Conservation (phyloP, 371 early-diverging fungal species). For the Encephalitozoon cuniculi region DNA sequence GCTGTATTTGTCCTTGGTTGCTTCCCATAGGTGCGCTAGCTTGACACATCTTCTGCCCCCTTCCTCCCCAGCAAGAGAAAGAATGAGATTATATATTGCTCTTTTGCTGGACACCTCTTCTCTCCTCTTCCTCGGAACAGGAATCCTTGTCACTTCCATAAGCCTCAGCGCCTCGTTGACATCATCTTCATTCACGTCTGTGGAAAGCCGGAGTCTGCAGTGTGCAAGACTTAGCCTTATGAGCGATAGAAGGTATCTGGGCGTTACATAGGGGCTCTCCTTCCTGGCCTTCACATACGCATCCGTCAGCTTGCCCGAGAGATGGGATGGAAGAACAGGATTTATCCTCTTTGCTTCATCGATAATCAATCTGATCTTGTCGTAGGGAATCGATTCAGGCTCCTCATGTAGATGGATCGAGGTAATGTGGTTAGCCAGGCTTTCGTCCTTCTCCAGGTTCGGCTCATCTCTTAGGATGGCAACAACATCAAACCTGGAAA, state of each 20-base stretch:
- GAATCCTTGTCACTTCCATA: slow-evolving; percentile 70
- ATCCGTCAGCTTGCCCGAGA: slow-evolving; percentile 39
- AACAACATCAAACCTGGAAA: slow-evolving; percentile 88
- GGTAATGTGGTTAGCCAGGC: slow-evolving; percentile 54
- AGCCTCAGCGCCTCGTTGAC: slow-evolving; percentile 85
- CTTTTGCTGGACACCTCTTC: background rate
- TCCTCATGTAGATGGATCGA: slow-evolving; percentile 43
- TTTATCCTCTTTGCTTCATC: slow-evolving; percentile 20
- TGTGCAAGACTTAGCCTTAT: slow-evolving; percentile 77
- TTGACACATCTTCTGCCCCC: slow-evolving; percentile 29
- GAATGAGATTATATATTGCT: slow-evolving; percentile 51
- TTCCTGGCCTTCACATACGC: slow-evolving; percentile 64
- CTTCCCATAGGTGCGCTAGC: slow-evolving; percentile 30
- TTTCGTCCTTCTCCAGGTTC: slow-evolving; percentile 72
- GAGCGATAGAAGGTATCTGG: slow-evolving; percentile 69
- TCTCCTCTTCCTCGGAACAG: slow-evolving; percentile 57
- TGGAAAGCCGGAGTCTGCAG: slow-evolving; percentile 75
- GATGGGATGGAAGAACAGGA: slow-evolving; percentile 24
- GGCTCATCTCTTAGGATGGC: slow-evolving; percentile 82
- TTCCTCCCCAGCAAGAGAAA: slow-evolving; percentile 36
- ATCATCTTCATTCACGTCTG: slow-evolving; percentile 70
- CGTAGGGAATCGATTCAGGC: slow-evolving; percentile 5
- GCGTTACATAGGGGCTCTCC: slow-evolving; percentile 59
- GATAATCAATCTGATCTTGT: slow-evolving; percentile 34
- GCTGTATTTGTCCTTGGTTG: slow-evolving; percentile 29